Conservation (phyloP, 805 yeast genomes). For the Zygosaccharomyces bisporus region DNA sequence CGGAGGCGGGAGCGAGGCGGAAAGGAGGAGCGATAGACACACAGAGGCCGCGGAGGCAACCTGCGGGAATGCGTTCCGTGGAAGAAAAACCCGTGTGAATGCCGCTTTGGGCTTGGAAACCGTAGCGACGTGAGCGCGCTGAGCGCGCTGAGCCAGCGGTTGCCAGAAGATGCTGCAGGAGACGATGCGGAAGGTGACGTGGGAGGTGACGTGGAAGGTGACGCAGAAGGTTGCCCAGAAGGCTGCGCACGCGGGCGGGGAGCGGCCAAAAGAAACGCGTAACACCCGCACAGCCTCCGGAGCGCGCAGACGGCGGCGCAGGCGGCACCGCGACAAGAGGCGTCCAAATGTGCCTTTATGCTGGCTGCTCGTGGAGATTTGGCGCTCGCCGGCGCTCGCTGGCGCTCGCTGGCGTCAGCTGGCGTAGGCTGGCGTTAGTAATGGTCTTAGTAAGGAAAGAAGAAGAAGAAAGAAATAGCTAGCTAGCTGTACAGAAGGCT, state of each 20-base stretch:
- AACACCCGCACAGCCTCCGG: neutral
- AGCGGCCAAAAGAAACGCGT: neutral
- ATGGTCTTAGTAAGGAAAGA: neutral
- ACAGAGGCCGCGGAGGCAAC: too few relatives aligned
- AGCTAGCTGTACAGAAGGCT: constrained; percentile 60
- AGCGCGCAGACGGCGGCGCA: neutral
- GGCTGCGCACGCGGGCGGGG: neutral
- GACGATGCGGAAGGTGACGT: neutral
- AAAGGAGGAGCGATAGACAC: too few relatives aligned
- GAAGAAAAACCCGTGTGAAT: neutral
- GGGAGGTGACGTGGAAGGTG: neutral
- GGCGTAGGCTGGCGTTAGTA: neutral
- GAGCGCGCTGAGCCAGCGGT: neutral
- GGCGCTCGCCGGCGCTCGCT: too few relatives aligned
- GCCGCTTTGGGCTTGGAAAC: neutral
- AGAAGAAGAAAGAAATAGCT: neutral
- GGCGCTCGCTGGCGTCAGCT: too few relatives aligned
- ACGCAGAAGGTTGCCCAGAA: neutral
- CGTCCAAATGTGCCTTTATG: neutral
- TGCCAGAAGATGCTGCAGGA: neutral
- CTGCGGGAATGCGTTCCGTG: neutral
- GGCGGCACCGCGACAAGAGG: neutral
- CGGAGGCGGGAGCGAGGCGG: neutral
- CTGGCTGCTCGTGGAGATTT: too few relatives aligned
- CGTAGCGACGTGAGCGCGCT: constrained; percentile 1